Evolutionary conservation across 176 grass and related monocot species (phyloP).

Genomic region (Oryza glaberrima): DNA sequence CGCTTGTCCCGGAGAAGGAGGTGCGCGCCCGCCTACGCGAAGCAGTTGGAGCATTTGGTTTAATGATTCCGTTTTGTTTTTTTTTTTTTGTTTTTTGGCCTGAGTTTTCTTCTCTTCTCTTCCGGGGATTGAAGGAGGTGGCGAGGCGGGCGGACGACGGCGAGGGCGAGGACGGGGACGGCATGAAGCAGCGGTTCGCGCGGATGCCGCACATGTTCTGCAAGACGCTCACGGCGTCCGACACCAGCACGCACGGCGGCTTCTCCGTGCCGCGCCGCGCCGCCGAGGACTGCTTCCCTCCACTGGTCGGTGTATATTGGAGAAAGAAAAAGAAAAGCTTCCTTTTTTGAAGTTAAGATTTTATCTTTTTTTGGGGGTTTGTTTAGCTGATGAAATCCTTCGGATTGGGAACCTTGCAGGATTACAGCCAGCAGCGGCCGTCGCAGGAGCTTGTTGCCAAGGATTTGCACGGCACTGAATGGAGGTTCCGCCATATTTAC

Average conservation of each 20-base stretch:
- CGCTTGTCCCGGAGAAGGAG: slow-evolving; percentile 67
- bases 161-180: slow-evolving; percentile 53
- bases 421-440: slow-evolving; percentile 93
- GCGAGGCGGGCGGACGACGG: slow-evolving; percentile 47
- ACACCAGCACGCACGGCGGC: slow-evolving; percentile 98
- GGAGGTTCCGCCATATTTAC: slow-evolving; percentile 98
- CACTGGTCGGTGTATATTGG: slow-evolving; percentile 58
- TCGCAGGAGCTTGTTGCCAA: slow-evolving; percentile 95
- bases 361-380: neutral
- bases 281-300: slow-evolving; percentile 98
- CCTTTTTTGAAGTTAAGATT: neutral
- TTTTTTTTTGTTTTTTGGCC: neutral
- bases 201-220: slow-evolving; percentile 98
- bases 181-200: slow-evolving; percentile 47
- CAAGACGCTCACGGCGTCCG: slow-evolving; percentile 95
- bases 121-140: slow-evolving; percentile 38
- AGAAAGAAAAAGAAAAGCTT: neutral
- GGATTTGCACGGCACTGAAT: slow-evolving; percentile 92
- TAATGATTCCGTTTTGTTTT: neutral
- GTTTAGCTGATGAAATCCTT: slow-evolving; percentile 29
- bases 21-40: slow-evolving; percentile 44
- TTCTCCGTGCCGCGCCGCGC: slow-evolving; percentile 96
- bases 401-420: slow-evolving; percentile 48
- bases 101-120: neutral
- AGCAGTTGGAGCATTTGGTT: neutral